Evolutionary conservation across 345 rosid genomes (phyloP), one percentile per base, ranked within the genome.

Genomic region (Bruguiera sexangula): DNA sequence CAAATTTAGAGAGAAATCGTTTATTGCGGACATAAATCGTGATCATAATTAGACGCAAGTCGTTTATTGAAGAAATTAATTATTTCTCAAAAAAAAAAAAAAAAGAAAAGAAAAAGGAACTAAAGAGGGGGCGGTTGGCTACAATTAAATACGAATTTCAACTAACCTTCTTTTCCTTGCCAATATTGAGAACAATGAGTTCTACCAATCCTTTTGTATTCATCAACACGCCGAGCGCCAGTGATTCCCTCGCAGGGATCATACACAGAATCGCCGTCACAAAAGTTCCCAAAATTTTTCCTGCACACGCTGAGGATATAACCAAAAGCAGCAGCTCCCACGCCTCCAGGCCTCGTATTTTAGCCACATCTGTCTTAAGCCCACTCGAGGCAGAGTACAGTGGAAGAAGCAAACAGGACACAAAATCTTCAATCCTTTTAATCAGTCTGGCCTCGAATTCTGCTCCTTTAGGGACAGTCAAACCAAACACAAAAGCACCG

Each of bases 381-480:
- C 89, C 89, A 32, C 89, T 87, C 0, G 89, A 75, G 5, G 91
- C 89, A 36, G 85, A 87, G 65, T 87, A 85, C 0, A 85, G 74
- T 0, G 89, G 89, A 53, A 83, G 79, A 39, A 85, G 81, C 75
- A 87, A 66, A 16, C 86, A 84, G 1, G 86, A 67, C 36, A 83
- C 87, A 46, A 87, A 76, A 75, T 87, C 86, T 63, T 87, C 89
- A 16, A 85, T 80, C 75, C 79, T 78, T 43, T 80, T 76, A 2
- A 83, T 83, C 73, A 87, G 31, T 30, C 56, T 59, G 34, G 56
- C 82, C 3, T 77, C 73, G 48, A 87, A 80, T 0, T 58, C 81
- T 3, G 84, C 79, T 20, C 68, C 87, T 69, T 87, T 82, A 9
- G 91, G 91, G 39, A 86, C 79, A 18, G 77, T 82, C 51, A 85